Evolutionary conservation across 768 basidiomycete species (phyloP).

Genomic region (Podaxis sp.): DNA sequence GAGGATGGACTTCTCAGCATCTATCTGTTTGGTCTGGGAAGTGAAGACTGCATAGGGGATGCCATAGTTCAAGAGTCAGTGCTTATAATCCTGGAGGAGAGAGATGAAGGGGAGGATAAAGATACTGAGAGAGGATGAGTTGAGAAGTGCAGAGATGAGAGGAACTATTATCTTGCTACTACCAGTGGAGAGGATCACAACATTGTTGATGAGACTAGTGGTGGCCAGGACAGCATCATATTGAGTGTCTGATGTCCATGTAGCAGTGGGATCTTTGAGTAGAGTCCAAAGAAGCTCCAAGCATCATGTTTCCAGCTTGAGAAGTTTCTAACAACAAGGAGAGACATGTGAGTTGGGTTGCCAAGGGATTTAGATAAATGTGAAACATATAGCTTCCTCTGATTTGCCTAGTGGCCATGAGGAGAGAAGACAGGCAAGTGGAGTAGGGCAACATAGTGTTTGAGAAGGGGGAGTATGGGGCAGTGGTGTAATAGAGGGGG

Average conservation of each 20-base stretch:
- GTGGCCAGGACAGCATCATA: slow-evolving; percentile 17
- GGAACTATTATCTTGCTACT: slow-evolving; percentile 28
- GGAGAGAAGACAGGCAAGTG: not conserved
- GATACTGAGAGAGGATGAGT: slow-evolving; percentile 15
- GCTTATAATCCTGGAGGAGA: slow-evolving; percentile 24
- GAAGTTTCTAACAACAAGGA: not conserved
- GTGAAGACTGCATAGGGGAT: slow-evolving; percentile 20
- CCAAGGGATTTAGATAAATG: not conserved
- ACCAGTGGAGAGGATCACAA: slow-evolving; percentile 24
- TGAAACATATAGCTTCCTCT: not conserved
- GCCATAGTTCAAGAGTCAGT: slow-evolving; percentile 16
- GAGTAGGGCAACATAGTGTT: not conserved
- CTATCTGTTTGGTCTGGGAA: not conserved
- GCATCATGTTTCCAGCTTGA: not conserved
- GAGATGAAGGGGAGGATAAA: slow-evolving; percentile 23
- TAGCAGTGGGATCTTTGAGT: slow-evolving; percentile 10
- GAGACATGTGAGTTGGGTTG: not conserved
- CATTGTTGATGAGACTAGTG: slow-evolving; percentile 17
- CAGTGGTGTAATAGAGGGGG: too few relatives aligned
- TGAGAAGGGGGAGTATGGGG: not conserved
- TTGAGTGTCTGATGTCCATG: slow-evolving; percentile 22
- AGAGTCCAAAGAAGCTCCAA: not conserved
- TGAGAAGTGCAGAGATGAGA: slow-evolving; percentile 22
- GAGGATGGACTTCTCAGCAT: slow-evolving; percentile 18
- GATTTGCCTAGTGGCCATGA: not conserved